Base-by-base conservation (phyloP, 306 rosid species). In the Quercus dentata region DNA sequence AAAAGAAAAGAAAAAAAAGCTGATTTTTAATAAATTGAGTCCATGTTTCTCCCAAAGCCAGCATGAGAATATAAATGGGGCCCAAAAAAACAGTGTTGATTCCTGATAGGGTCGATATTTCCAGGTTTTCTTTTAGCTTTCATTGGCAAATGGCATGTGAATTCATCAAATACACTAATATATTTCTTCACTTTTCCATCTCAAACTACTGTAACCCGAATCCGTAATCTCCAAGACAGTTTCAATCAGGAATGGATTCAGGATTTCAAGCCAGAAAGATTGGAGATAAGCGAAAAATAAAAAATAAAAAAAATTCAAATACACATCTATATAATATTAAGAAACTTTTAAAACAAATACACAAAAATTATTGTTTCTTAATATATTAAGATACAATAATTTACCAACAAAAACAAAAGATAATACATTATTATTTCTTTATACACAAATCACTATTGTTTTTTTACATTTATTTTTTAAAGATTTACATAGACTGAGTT, bases 101-200 rank as follows among this genome's bases (percentile, higher is more conserved):
- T 80, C 85, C 71, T 27, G n/a, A 25, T 62, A 38, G 73, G 23
- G 5, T 41, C 46, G 46, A 41, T 41, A 41, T 41, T 76, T 91
- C 93, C 84, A 81, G 78, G 59, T 80, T 84, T 67, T 64, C 71
- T 65, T 64, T 51, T 44, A 35, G 58, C 69, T 79, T 79, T 77
- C 19, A 38, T 44, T 14, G 51, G 71, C 70, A 77, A 82, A 38
- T 54, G 74, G 78, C 75, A 55, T 72, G 49, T 59, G 76, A n/a
- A 5, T 27, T 28, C 20, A 63, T 63, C 41, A 28, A 63, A 7
- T 15, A 30, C 70, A 30, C 44, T 11, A 17, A 6, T 17, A 63
- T 49, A 28, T 2, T 14, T 13, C 15, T 59, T 23, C 65, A 21
- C 17, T 28, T 23, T 21, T 59, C 65, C 21, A 10, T 59, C 64